A percentile compares a stretch with the other conserved stretches of the same genome.
phyloP scores from a whole-genome alignment of 2,329 filamentous ascomycete genomes.

The Fusarium virguliforme region DNA sequence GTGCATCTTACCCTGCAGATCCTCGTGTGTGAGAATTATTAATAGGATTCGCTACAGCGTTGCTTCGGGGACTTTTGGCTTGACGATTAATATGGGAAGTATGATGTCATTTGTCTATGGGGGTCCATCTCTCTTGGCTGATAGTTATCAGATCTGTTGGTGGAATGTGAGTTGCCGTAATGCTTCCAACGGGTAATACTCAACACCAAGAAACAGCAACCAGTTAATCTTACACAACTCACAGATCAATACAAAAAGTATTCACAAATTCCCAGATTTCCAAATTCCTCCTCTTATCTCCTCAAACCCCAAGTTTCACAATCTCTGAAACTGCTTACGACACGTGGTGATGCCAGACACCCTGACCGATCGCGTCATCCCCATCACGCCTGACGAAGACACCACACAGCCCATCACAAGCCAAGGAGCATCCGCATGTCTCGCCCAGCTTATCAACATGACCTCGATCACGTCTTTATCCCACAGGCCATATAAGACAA shows the following conservation, averaged over 20 bases:
- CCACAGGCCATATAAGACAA: neutral
- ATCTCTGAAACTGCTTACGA: conserved; percentile 1
- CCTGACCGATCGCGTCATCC: conserved; percentile 43
- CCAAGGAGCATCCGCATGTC: conserved; percentile 26
- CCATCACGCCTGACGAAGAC: conserved; percentile 44
- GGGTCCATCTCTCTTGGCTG: neutral
- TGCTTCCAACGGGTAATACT: too few species aligned
- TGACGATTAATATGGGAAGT: neutral
- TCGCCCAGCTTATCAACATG: conserved; percentile 28
- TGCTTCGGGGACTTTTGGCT: conserved; percentile 1
- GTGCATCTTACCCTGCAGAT: conserved; percentile 7
- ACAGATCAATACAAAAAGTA: neutral
- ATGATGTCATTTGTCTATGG: neutral
- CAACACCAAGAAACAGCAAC: neutral
- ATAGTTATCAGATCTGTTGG: too few species aligned
- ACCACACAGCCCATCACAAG: conserved; percentile 29
- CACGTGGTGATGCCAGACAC: conserved; percentile 6
- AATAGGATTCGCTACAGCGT: neutral
- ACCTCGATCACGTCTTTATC: conserved; percentile 15
- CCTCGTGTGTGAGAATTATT: conserved; percentile 1
- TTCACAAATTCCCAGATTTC: neutral
- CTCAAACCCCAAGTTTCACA: too few species aligned
- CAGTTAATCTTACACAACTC: neutral
- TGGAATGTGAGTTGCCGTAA: too few species aligned
- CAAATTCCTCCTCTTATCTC: too few species aligned